phyloP scores from a whole-genome alignment of 73 alveolate species.

The Paramecium primaurelia region DNA sequence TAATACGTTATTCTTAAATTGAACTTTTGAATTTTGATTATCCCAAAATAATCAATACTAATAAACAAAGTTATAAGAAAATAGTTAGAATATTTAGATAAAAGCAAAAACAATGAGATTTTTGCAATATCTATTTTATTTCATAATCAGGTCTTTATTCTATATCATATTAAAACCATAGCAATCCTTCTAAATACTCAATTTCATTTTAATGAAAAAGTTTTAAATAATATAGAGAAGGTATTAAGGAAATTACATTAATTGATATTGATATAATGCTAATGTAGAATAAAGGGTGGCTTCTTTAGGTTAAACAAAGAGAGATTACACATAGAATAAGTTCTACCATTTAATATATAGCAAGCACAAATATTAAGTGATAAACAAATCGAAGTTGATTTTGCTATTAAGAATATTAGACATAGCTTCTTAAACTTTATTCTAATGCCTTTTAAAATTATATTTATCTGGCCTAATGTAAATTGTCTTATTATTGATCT shows the following conservation, averaged over 20 bases:
- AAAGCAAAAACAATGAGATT: not conserved
- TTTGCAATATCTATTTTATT: not conserved
- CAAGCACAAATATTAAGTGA: not conserved
- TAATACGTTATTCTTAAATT: not conserved
- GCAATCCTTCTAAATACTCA: not conserved
- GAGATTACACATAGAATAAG: not conserved
- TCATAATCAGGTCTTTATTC: not conserved
- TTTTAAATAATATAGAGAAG: not conserved
- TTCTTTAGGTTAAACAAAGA: not conserved
- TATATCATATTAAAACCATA: slow-evolving; percentile 4
- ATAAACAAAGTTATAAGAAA: not conserved
- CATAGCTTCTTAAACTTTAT: not conserved
- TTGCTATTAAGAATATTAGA: not conserved
- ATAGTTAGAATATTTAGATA: not conserved
- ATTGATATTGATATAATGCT: not conserved
- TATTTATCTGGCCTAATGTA: not conserved
- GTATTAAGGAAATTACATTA: not conserved
- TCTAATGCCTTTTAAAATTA: not conserved
- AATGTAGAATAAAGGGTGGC: not conserved
- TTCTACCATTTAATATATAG: not conserved
- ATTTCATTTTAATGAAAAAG: not conserved
- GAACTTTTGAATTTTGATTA: not conserved
- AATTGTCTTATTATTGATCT: not conserved
- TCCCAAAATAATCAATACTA: not conserved
- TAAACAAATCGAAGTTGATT: not conserved